phyloP scores from a whole-genome alignment of 1,139 yeast genomes.

The Yarrowia galli region DNA sequence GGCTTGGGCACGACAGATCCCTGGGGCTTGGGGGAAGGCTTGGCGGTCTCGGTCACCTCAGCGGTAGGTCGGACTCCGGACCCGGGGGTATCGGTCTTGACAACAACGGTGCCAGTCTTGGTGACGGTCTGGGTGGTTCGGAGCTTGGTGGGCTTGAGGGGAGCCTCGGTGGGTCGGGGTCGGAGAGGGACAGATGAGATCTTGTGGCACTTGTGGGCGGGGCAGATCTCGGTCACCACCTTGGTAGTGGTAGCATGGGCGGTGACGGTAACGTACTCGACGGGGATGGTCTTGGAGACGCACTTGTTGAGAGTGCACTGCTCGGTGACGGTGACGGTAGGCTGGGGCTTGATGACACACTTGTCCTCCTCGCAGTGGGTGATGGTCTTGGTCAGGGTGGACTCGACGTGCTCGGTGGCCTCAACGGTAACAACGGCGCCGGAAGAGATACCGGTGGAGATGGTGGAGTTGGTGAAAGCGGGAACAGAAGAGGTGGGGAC shows the following conservation, averaged over 20 bases:
- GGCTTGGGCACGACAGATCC: neutral
- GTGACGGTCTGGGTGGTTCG: constrained; percentile 18
- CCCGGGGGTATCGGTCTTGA: constrained; percentile 2
- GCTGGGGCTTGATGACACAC: constrained; percentile 25
- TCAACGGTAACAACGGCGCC: constrained; percentile 15
- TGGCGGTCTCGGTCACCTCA: neutral
- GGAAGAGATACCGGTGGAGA: neutral
- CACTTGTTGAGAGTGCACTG: constrained; percentile 15
- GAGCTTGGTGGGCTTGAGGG: constrained; percentile 27
- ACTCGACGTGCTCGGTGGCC: constrained; percentile 22
- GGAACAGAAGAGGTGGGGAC: neutral
- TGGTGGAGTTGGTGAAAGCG: constrained; percentile 2
- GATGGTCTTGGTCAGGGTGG: constrained; percentile 26
- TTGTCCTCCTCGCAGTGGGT: constrained; percentile 30
- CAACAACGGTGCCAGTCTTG: constrained; percentile 6
- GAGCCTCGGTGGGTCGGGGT: constrained; percentile 19
- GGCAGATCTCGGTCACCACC: constrained; percentile 28
- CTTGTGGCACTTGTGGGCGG: constrained; percentile 17
- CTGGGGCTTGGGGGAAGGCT: neutral
- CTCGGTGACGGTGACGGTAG: constrained; percentile 24
- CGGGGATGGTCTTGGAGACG: constrained; percentile 22
- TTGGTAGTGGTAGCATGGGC: constrained; percentile 13
- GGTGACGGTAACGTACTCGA: constrained; percentile 23
- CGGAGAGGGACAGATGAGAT: constrained; percentile 16
- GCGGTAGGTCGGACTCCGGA: neutral